Percentiles rank a stretch among this genome's conserved stretches.
Evolutionary conservation across 768 basidiomycete genomes (phyloP).

Genomic region (Tylopilus felleus): DNA sequence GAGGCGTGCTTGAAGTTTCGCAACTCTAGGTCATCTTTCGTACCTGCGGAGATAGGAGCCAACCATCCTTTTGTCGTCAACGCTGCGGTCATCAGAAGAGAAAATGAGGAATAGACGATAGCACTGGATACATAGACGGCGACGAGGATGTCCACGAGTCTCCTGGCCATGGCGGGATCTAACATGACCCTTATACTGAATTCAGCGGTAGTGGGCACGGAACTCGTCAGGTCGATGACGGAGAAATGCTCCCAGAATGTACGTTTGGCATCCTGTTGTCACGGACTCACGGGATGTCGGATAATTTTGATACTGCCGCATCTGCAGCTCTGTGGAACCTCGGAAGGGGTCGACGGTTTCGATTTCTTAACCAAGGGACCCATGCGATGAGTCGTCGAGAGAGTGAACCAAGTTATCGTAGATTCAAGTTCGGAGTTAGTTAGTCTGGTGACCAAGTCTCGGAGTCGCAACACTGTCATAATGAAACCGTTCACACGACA

Average conservation of each 20-base stretch:
- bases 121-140: slow-evolving; percentile 26
- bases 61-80: slow-evolving; percentile 8
- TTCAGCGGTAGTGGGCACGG: neutral
- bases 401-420: too few species aligned
- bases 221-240: neutral
- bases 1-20: slow-evolving; percentile 1
- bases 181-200: slow-evolving; percentile 1
- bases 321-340: neutral
- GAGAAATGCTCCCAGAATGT: neutral
- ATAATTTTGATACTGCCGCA: neutral
- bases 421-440: too few species aligned
- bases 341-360: neutral
- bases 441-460: too few species aligned
- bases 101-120: slow-evolving; percentile 32
- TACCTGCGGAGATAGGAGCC: neutral
- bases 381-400: neutral
- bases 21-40: neutral
- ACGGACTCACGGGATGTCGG: neutral
- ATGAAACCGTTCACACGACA: neutral
- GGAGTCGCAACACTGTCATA: too few species aligned
- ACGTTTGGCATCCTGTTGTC: slow-evolving; percentile 15
- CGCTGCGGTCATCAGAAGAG: slow-evolving; percentile 14
- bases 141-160: slow-evolving; percentile 13
- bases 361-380: too few species aligned
- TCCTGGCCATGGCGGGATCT: slow-evolving; percentile 7